phyloP scores from a whole-genome alignment of 768 basidiomycete genomes.

The Rhodotorula graminis region DNA sequence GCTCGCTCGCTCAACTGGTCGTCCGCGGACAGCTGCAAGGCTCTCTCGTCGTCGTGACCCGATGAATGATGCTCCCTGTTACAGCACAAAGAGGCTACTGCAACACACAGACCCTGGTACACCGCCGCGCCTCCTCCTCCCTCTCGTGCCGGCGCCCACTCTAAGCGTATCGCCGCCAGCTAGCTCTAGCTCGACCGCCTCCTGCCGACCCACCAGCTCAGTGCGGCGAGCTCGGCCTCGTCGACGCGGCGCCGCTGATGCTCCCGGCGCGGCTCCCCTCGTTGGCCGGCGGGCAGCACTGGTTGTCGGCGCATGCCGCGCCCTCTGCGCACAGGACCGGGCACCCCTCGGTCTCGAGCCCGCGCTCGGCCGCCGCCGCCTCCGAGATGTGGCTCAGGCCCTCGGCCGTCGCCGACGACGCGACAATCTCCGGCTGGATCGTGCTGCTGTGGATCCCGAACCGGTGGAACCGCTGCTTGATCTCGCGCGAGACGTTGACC shows the following conservation, averaged over 20 bases:
- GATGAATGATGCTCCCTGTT: no score
- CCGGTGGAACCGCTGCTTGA: conserved; percentile 75
- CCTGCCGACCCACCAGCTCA: background rate
- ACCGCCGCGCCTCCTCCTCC: background rate
- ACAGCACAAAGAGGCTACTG: no score
- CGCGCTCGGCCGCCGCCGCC: conserved; percentile 16
- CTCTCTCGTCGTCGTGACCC: no score
- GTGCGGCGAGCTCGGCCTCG: background rate
- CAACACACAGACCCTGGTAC: no score
- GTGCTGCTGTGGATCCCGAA: conserved; percentile 75
- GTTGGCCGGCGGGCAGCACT: conserved; percentile 36
- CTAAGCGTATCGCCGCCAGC: no score
- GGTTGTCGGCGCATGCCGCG: conserved; percentile 17
- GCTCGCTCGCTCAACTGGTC: background rate
- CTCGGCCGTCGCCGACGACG: background rate
- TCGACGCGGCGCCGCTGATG: background rate
- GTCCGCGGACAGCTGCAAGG: no score
- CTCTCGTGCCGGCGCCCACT: no score
- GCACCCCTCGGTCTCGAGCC: conserved; percentile 32
- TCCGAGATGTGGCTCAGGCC: conserved; percentile 14
- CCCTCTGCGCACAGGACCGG: conserved; percentile 39
- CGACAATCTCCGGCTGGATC: conserved; percentile 42
- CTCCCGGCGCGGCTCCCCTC: background rate
- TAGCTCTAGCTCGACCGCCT: background rate
- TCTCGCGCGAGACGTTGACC: conserved; percentile 79